Evolutionary conservation across 2,329 filamentous ascomycete species (phyloP).

Genomic region (Elsinoe batatas): DNA sequence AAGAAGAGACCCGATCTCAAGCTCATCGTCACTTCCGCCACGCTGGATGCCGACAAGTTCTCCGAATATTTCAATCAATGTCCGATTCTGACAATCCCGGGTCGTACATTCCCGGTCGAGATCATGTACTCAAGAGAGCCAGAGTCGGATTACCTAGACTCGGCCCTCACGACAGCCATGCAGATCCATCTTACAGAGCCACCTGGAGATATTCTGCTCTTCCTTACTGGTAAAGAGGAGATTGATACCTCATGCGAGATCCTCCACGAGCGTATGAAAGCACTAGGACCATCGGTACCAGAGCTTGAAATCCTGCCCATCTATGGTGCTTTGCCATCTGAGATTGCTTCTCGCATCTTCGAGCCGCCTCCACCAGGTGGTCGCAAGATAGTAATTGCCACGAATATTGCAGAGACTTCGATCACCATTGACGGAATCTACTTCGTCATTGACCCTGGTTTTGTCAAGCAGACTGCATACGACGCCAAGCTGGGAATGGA

Average conservation of each 20-base stretch:
- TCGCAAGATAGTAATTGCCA: constrained; percentile 93
- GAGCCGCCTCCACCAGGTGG: constrained; percentile 79
- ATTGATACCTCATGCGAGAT: constrained; percentile 94
- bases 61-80: constrained; percentile 92
- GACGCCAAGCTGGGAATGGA: constrained; percentile 98
- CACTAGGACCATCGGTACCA: constrained; percentile 77
- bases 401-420: constrained; percentile 95
- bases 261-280: constrained; percentile 90
- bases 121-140: constrained; percentile 92
- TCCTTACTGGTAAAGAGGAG: constrained; percentile 94
- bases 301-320: constrained; percentile 89
- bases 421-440: constrained; percentile 98
- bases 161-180: constrained; percentile 93
- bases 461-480: constrained; percentile 95
- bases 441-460: constrained; percentile 93
- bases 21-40: constrained; percentile 92
- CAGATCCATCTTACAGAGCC: constrained; percentile 93
- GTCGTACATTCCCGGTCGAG: constrained; percentile 89
- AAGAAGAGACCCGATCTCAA: constrained; percentile 80
- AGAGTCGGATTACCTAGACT: constrained; percentile 89
- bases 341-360: constrained; percentile 91
- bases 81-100: constrained; percentile 93
- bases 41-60: constrained; percentile 94
- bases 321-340: constrained; percentile 86
- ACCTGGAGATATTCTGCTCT: constrained; percentile 86